A percentile compares a stretch with the other conserved stretches of the same genome.
These are phyloP conservation scores for Saitozyma sp. DNA, from an alignment of 768 basidiomycete genomes.

Conservation along the genomic window DNA sequence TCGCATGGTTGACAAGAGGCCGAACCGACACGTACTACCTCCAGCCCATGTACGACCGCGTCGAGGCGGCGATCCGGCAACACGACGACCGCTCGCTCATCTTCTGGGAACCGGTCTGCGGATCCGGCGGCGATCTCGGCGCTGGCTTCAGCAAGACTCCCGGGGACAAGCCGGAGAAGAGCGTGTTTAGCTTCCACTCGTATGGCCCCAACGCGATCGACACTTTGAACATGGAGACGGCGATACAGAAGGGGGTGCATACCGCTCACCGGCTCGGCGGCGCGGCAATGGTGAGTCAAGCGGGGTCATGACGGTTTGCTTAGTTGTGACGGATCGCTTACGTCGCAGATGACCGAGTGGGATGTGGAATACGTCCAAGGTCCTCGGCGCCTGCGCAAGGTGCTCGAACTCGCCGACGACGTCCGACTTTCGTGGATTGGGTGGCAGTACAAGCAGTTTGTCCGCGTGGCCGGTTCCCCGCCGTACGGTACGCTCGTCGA, in stretches of 20 bases:
- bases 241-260: slow-evolving; percentile 18
- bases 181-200: slow-evolving; percentile 22
- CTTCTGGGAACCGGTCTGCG: slow-evolving; percentile 25
- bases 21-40: slow-evolving; percentile 20
- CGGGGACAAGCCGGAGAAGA: slow-evolving; percentile 23
- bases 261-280: slow-evolving; percentile 23
- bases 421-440: slow-evolving; percentile 22
- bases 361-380: slow-evolving; percentile 22
- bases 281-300: slow-evolving; percentile 11
- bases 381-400: slow-evolving; percentile 11
- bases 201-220: slow-evolving; percentile 25
- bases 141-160: slow-evolving; percentile 26
- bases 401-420: slow-evolving; percentile 18
- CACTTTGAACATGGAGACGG: slow-evolving; percentile 16
- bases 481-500: slow-evolving; percentile 20
- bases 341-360: slow-evolving; percentile 20
- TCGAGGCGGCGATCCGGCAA: slow-evolving; percentile 16
- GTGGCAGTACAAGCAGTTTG: slow-evolving; percentile 26
- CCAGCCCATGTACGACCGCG: slow-evolving; percentile 24
- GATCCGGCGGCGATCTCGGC: slow-evolving; percentile 21
- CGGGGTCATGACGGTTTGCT: too few species aligned
- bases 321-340: neutral
- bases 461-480: slow-evolving; percentile 19
- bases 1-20: slow-evolving; percentile 14
- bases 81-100: slow-evolving; percentile 14